These are phyloP conservation scores for Yamadazyma dushanensis DNA, from an alignment of 1,139 yeast species.

Conservation along the genomic window DNA sequence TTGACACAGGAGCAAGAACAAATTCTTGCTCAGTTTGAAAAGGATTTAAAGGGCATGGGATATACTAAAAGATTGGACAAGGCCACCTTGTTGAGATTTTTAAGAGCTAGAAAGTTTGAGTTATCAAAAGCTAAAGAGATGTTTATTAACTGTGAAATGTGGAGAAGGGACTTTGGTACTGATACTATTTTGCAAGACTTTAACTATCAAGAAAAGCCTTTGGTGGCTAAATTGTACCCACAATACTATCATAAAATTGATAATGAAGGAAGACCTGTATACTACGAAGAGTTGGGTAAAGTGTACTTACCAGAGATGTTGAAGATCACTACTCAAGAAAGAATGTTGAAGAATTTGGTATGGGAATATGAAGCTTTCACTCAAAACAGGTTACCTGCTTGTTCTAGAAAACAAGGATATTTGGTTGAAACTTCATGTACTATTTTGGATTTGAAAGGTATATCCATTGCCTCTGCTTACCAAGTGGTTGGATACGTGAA, in stretches of 20 bases:
- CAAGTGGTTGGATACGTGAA: constrained; percentile 85
- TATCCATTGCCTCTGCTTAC: constrained; percentile 78
- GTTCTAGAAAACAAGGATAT: constrained; percentile 77
- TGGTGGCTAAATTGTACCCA: constrained; percentile 88
- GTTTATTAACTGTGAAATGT: constrained; percentile 85
- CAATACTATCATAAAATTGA: constrained; percentile 97
- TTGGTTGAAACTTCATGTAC: constrained; percentile 96
- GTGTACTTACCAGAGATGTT: constrained; percentile 90
- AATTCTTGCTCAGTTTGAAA: constrained; percentile 58
- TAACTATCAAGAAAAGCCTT: constrained; percentile 85
- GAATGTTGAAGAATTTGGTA: constrained; percentile 92
- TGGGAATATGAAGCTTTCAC: constrained; percentile 97
- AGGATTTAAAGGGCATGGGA: constrained; percentile 60
- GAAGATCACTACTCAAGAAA: constrained; percentile 90
- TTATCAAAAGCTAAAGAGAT: constrained; percentile 73
- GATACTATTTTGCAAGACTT: constrained; percentile 85
- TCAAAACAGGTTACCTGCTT: constrained; percentile 85
- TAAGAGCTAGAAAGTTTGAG: constrained; percentile 95
- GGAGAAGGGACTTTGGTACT: constrained; percentile 87
- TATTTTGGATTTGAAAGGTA: constrained; percentile 91
- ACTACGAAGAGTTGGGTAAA: constrained; percentile 88
- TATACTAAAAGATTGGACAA: constrained; percentile 79
- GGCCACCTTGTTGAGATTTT: constrained; percentile 83
- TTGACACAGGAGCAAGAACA: constrained; percentile 68
- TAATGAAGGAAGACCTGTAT: constrained; percentile 94